A percentile compares a stretch with the other conserved stretches of the same genome.
Evolutionary conservation across 768 basidiomycete species (phyloP).

Genomic region (Phanerodontia chrysosporium): DNA sequence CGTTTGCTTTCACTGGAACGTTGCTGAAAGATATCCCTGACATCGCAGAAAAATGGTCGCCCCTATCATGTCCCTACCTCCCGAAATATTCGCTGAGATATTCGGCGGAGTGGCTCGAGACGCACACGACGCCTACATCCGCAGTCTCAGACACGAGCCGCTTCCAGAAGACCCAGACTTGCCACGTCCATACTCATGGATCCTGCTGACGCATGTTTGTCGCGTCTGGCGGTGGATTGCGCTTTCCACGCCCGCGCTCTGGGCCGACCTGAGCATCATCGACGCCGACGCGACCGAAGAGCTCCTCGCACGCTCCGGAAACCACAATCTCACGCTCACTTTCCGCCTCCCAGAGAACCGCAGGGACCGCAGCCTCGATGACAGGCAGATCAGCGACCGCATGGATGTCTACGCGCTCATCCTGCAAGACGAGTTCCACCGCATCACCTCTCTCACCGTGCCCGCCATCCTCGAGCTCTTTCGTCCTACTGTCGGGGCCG

Average conservation of each 20-base stretch:
- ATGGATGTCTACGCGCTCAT: neutral
- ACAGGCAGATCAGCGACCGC: neutral
- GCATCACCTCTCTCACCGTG: neutral
- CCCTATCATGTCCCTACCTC: neutral
- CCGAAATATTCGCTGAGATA: neutral
- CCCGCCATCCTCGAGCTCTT: neutral
- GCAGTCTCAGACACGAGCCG: neutral
- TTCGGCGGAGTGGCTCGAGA: neutral
- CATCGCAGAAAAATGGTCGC: neutral
- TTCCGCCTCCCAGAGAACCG: no score
- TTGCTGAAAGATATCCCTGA: no score
- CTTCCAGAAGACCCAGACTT: neutral
- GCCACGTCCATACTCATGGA: constrained; percentile 1
- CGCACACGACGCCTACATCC: neutral
- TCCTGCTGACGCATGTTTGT: constrained; percentile 13
- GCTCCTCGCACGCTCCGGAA: neutral
- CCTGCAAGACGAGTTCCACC: neutral
- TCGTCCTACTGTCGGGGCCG: neutral
- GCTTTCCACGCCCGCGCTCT: constrained; percentile 7
- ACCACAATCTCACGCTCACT: neutral
- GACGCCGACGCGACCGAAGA: neutral
- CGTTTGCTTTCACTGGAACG: no score
- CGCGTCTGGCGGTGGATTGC: constrained; percentile 10
- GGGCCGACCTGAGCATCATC: constrained; percentile 9
- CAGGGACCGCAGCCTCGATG: no score